Percentiles rank a stretch among this genome's conserved stretches.
These are phyloP conservation scores for Solanum rostratum DNA, from an alignment of 257 asterid genomes.

Conservation along the genomic window DNA sequence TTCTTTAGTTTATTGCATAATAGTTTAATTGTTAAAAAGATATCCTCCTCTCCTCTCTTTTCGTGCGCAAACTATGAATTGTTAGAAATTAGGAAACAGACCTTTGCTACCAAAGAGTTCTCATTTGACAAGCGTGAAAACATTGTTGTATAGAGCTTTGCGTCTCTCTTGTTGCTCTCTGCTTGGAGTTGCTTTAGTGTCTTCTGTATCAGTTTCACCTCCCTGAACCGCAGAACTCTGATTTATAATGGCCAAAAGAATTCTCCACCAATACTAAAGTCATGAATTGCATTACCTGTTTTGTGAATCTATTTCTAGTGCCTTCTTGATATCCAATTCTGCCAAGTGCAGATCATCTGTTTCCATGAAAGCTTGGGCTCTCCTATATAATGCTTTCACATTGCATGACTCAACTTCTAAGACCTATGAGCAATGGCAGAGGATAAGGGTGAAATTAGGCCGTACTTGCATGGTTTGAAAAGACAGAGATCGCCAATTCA, in stretches of 20 bases:
- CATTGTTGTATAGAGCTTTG: conserved; percentile 44
- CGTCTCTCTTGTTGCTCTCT: conserved; percentile 48
- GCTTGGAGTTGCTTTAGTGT: conserved; percentile 37
- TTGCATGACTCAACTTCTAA: conserved; percentile 46
- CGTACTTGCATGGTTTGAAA: not conserved
- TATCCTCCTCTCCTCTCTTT: not conserved
- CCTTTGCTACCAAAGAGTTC: conserved; percentile 34
- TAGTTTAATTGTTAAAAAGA: not conserved
- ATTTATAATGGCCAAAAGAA: not conserved
- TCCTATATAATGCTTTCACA: conserved; percentile 34
- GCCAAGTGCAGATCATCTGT: conserved; percentile 31
- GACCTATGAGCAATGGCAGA: conserved; percentile 19
- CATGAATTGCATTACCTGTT: conserved; percentile 17
- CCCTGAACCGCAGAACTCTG: conserved; percentile 25
- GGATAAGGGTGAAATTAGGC: not conserved
- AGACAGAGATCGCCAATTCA: not conserved
- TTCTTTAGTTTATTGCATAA: not conserved
- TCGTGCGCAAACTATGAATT: not conserved
- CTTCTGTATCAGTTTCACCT: conserved; percentile 44
- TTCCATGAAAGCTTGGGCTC: conserved; percentile 38
- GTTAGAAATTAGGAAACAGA: conserved; percentile 4
- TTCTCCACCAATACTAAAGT: not conserved
- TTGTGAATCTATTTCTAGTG: conserved; percentile 29
- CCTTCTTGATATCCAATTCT: conserved; percentile 30
- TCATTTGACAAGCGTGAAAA: conserved; percentile 29